Percentiles rank a stretch among this genome's conserved stretches.
Conservation (phyloP, 768 basidiomycete genomes). For the Mycena leptocephala region DNA sequence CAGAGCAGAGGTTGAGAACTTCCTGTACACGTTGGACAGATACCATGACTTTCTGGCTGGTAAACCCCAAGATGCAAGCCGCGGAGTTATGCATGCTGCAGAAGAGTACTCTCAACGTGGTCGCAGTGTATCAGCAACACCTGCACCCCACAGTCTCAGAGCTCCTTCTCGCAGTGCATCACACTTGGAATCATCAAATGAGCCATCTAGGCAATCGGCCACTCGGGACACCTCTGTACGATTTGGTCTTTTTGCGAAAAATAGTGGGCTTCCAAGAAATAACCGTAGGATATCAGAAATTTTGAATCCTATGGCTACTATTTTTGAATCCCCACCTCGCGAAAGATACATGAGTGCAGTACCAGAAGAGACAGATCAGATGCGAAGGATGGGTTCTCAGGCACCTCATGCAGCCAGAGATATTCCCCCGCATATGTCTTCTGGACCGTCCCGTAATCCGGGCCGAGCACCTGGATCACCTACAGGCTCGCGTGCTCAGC, state of each 20-base stretch:
- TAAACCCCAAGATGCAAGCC: background rate
- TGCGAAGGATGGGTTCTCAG: background rate
- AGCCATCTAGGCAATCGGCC: too few species aligned
- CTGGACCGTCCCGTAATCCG: too few species aligned
- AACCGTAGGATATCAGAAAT: background rate
- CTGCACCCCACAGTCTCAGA: too few species aligned
- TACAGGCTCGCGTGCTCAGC: too few species aligned
- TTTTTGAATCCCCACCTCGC: background rate
- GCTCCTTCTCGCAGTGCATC: background rate
- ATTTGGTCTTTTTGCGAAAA: background rate
- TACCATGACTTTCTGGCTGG: background rate
- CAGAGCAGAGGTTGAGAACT: constrained; percentile 6
- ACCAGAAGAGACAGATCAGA: background rate
- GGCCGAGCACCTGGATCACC: too few species aligned
- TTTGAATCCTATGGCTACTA: background rate
- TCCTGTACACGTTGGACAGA: background rate
- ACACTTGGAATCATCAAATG: too few species aligned
- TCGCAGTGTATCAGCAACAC: too few species aligned
- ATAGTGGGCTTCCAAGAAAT: background rate
- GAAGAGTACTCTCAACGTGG: too few species aligned
- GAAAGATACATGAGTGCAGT: background rate
- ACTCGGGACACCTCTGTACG: too few species aligned
- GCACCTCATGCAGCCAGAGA: background rate
- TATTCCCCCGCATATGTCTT: background rate
- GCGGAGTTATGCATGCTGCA: background rate